Base-by-base conservation (phyloP, 192 early-diverging fungal species). In the Entomortierella lignicola region DNA sequence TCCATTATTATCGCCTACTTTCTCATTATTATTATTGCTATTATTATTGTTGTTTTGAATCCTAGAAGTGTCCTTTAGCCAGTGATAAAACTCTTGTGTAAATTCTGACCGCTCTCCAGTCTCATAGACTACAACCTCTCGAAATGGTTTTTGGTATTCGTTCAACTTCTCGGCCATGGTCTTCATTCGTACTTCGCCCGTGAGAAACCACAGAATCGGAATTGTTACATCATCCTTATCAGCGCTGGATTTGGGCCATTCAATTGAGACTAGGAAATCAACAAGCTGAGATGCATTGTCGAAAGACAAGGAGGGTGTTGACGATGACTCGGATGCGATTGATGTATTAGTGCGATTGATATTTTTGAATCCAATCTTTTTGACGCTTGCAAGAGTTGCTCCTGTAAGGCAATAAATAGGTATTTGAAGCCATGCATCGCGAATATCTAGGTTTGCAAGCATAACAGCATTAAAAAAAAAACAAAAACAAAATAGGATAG, bases 341-440 rank as follows among this genome's bases (percentile, higher is more conserved):
- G 34, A n/a, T 8, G 30, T 37, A 7, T 4, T 6, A 3, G 32
- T 4, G 3, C 30, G 48, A 27, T 77, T 69, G 61, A 77, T 77
- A 20, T 23, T 63, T 48, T 25, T 69, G 41, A 77, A 77, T 41
- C 74, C 74, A 5, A 31, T 66, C 20, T 44, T 27, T 32, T 57
- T 23, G 11, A 77, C 66, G 7, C 44, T 54, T 4, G 60, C 43
- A 23, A 77, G 62, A 2, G 74, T 77, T 18, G 60, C 61, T 31
- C 74, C 74, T 66, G 74, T 69, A 0, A 77, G 66, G 12, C 66
- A 64, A 23, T 68, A 77, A 4, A 77, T 55, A 0, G 74, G 74
- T 31, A 77, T 59, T 44, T 43, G 39, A 8, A 77, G 66, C 74
- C 74, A 77, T 1, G 66, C 59, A 0, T 61, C 47, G 3, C 74